Percentiles rank a stretch among this genome's conserved stretches.
These are phyloP conservation scores for Madurella mycetomatis DNA, from an alignment of 2,329 filamentous ascomycete genomes.

Conservation along the genomic window DNA sequence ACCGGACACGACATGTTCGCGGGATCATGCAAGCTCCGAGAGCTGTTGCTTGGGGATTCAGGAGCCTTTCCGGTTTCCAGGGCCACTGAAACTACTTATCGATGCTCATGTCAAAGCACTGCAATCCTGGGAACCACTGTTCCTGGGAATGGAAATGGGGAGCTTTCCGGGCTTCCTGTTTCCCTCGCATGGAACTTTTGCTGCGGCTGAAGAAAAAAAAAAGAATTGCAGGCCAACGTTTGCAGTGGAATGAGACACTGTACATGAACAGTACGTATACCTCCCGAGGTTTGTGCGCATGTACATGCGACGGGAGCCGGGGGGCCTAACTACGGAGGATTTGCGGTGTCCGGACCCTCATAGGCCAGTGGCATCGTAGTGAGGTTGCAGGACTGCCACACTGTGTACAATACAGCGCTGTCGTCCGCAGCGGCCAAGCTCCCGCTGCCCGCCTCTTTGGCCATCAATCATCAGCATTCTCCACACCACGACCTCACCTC, in stretches of 20 bases:
- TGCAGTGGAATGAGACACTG: too few species aligned
- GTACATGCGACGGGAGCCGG: too few species aligned
- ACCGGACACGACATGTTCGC: background rate
- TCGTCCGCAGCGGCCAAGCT: too few species aligned
- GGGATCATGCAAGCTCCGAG: background rate
- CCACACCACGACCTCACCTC: conserved; percentile 6
- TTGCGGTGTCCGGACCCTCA: background rate
- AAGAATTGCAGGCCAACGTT: too few species aligned
- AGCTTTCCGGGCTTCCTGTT: background rate
- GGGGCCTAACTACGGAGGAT: background rate
- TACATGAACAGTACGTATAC: too few species aligned
- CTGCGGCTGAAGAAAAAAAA: background rate
- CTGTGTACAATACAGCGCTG: background rate
- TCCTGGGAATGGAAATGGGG: too few species aligned
- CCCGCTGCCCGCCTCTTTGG: background rate
- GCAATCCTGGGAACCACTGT: too few species aligned
- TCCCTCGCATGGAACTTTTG: background rate
- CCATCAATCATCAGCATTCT: conserved; percentile 9
- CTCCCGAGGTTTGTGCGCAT: too few species aligned
- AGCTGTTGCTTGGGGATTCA: background rate
- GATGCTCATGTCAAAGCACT: background rate
- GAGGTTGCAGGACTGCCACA: background rate
- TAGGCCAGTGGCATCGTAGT: background rate
- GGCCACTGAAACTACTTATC: background rate
- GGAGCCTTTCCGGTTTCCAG: background rate